Percentiles rank a stretch among this genome's conserved stretches.
These are phyloP conservation scores for Arxiozyma telluris DNA, from an alignment of 1,139 yeast genomes.

Conservation along the genomic window DNA sequence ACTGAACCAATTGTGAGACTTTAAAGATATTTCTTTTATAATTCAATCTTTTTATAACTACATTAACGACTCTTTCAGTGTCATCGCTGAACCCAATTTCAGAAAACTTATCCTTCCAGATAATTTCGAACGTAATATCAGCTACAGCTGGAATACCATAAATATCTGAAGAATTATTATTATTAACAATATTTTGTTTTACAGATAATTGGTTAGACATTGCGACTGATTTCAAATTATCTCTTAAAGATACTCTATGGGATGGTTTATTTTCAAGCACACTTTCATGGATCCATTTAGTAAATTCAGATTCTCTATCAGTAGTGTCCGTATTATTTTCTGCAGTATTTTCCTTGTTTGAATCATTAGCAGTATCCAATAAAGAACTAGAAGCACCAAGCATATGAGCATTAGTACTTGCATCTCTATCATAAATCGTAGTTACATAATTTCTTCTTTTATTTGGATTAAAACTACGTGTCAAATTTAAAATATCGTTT, in stretches of 20 bases:
- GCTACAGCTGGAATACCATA: constrained; percentile 10
- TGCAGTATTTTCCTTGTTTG: not conserved
- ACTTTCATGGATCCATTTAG: constrained; percentile 2
- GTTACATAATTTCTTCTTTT: not conserved
- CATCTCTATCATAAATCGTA: not conserved
- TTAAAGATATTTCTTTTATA: constrained; percentile 11
- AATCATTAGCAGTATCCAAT: not conserved
- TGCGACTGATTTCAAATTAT: not conserved
- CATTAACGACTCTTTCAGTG: constrained; percentile 8
- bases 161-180: not conserved
- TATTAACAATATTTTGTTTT: no score
- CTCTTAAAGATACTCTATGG: not conserved
- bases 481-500: not conserved
- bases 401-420: not conserved
- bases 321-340: not conserved
- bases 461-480: not conserved
- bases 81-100: constrained; percentile 7
- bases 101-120: constrained; percentile 12
- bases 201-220: not conserved
- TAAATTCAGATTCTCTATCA: not conserved
- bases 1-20: constrained; percentile 13
- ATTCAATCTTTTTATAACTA: constrained; percentile 9
- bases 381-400: not conserved
- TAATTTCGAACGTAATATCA: constrained; percentile 9
- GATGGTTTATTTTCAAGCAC: not conserved